phyloP scores from a whole-genome alignment of 805 yeast genomes.

The Saccharomycopsis babjevae region DNA sequence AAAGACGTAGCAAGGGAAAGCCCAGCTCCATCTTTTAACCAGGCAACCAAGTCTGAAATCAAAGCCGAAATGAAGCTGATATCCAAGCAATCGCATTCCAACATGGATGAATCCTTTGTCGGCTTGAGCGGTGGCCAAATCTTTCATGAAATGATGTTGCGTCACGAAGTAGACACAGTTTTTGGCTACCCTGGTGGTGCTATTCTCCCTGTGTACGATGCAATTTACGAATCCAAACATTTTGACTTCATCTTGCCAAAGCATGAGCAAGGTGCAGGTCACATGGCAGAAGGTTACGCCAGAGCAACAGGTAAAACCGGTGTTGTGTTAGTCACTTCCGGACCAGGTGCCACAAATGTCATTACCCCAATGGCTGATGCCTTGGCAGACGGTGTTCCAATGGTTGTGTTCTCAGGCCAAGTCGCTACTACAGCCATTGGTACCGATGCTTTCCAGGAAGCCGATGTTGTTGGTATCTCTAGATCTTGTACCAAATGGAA shows the following conservation, averaged over 20 bases:
- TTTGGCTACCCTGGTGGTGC: slow-evolving; percentile 99
- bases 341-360: slow-evolving; percentile 98
- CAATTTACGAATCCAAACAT: slow-evolving; percentile 81
- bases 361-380: slow-evolving; percentile 99
- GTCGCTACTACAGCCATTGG: slow-evolving; percentile 94
- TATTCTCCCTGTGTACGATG: slow-evolving; percentile 94
- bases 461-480: slow-evolving; percentile 94
- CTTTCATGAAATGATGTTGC: slow-evolving; percentile 96
- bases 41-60: background rate
- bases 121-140: slow-evolving; percentile 98
- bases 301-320: slow-evolving; percentile 94
- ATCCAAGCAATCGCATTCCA: background rate
- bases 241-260: slow-evolving; percentile 89
- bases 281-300: slow-evolving; percentile 99
- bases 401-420: slow-evolving; percentile 95
- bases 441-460: slow-evolving; percentile 98
- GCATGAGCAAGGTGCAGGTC: slow-evolving; percentile 99
- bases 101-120: slow-evolving; percentile 76
- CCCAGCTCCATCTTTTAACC: background rate
- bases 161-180: slow-evolving; percentile 90
- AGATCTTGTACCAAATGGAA: slow-evolving; percentile 98
- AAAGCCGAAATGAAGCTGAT: background rate
- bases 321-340: slow-evolving; percentile 95
- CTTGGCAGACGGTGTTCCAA: slow-evolving; percentile 91
- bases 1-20: background rate